Conservation (phyloP, 2,329 filamentous ascomycete genomes). For the Fusarium sp. region DNA sequence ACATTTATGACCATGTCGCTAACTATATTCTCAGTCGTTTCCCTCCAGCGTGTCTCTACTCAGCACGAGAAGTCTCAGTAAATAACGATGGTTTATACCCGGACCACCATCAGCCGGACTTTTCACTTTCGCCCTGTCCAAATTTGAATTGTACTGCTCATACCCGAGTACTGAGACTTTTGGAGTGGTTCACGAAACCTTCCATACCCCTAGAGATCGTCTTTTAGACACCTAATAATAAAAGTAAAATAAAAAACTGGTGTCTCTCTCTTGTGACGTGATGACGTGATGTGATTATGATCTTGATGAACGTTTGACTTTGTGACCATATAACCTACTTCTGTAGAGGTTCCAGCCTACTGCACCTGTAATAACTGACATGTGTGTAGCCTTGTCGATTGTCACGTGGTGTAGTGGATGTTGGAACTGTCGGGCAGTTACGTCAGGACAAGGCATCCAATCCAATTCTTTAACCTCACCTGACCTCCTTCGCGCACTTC, state of each 20-base stretch:
- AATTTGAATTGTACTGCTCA: slow-evolving; percentile 56
- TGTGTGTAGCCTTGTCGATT: not conserved
- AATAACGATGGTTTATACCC: slow-evolving; percentile 55
- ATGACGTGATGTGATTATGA: not conserved
- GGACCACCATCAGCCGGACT: slow-evolving; percentile 51
- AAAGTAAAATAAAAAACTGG: slow-evolving; percentile 53
- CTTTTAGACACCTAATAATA: slow-evolving; percentile 59
- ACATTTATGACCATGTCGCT: slow-evolving; percentile 50
- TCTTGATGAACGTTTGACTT: not conserved
- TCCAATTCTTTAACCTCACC: not conserved
- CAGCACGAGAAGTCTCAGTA: slow-evolving; percentile 91
- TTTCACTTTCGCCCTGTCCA: slow-evolving; percentile 55
- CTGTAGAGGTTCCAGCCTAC: no score
- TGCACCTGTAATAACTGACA: not conserved
- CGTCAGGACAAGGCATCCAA: not conserved
- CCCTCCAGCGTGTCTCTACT: slow-evolving; percentile 88
- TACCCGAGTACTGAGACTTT: slow-evolving; percentile 50
- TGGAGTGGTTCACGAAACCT: slow-evolving; percentile 51
- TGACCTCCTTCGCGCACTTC: not conserved
- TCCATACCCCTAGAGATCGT: slow-evolving; percentile 54
- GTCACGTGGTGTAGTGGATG: not conserved
- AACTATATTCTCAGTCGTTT: slow-evolving; percentile 77
- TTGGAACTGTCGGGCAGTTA: not conserved
- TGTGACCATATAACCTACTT: no score
- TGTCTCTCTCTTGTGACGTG: not conserved